Evolutionary conservation across 192 early-diverging fungal genomes (phyloP), one percentile per base, ranked within the genome.

Genomic region (Coemansia sp.): DNA sequence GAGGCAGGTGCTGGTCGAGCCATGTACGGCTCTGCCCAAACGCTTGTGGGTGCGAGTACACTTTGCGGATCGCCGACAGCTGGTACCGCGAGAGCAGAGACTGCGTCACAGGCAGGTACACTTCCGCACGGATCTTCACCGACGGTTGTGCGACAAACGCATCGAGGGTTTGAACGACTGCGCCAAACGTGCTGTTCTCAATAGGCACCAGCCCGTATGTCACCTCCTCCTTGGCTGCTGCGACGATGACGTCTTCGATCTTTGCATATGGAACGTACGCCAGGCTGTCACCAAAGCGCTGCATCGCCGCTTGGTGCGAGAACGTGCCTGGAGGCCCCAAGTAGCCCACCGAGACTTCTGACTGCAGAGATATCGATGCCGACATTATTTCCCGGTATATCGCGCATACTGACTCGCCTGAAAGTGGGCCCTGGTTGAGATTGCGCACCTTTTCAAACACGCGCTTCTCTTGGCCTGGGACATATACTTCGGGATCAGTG

Each of bases 131-230:
- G 49, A 95, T 90, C 78, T 86, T 81, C 34, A 89, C 72, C 5
- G 57, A 38, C 7, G 78, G 78, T 46, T 87, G 73, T 17, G 81
- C 82, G 22, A 84, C 74, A 62, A 96, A 89, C 49, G 81, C 70
- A 65, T 98, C 94, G 17, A 98, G 75, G 0, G 96, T 94, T 51
- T 89, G 74, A 6, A 88, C 85, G 3, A 98, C 96, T 10, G 85
- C 85, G 38, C 96, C 96, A 78, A 84, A 87, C 17, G 88, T 91
- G 8, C 95, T 96, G 77, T 98, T 98, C 71, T 98, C 96, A 71
- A 94, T 93, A 2, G 96, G 96, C 4, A 98, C 89, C 56, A 98
- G 74, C 5, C 94, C 94, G 64, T 94, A 97, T n/a, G 89, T 91
- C 3, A 86, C 82, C 23, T 82, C 83, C 22, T 89, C 88, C 8